Percentiles rank a stretch among this genome's conserved stretches.
These are phyloP conservation scores for Botrytis hyacinthi DNA, from an alignment of 2,329 filamentous ascomycete species.

Conservation along the genomic window DNA sequence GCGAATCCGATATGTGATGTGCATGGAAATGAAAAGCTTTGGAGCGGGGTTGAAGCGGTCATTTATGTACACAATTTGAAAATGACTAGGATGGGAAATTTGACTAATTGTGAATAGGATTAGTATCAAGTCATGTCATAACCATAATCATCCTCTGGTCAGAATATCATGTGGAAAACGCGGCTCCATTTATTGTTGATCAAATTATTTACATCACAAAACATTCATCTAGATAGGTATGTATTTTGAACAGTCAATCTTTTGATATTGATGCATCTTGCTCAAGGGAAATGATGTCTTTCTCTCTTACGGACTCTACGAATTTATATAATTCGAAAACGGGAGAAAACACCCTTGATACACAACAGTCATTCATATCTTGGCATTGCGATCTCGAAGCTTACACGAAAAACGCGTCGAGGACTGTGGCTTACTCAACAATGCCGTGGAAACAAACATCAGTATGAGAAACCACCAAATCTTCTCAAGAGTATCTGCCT, in stretches of 20 bases:
- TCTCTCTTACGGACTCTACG: neutral
- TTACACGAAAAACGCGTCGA: conserved; percentile 4
- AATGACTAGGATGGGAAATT: neutral
- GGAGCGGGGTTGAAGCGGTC: neutral
- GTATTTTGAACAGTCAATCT: neutral
- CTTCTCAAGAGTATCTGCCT: neutral
- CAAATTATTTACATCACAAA: neutral
- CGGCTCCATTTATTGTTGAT: neutral
- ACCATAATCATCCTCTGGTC: neutral
- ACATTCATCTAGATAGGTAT: neutral
- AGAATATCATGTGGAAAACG: neutral
- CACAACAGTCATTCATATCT: neutral
- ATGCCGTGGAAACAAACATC: neutral
- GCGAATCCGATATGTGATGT: neutral
- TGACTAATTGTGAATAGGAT: neutral
- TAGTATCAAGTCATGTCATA: neutral
- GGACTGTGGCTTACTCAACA: neutral
- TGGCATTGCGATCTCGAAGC: neutral
- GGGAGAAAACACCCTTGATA: neutral
- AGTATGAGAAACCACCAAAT: neutral
- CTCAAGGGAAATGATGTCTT: neutral
- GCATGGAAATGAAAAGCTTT: neutral
- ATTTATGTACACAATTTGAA: conserved; percentile 4
- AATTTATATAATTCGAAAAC: neutral
- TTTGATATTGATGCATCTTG: neutral